phyloP scores from a whole-genome alignment of 306 rosid genomes.

The Begonia fuchsioides region DNA sequence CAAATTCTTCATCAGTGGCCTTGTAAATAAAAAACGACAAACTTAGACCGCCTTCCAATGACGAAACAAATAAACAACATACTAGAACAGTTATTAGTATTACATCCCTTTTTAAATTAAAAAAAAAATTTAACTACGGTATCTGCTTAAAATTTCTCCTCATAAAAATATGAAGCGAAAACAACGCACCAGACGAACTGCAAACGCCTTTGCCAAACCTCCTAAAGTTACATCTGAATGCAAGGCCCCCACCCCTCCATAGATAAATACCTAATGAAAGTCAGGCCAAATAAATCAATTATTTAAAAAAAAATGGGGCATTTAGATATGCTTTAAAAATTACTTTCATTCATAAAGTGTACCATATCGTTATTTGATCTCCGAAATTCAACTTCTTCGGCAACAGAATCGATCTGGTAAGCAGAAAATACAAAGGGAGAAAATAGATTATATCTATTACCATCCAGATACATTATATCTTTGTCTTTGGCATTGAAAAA shows the following conservation, averaged over 20 bases:
- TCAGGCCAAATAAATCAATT: neutral
- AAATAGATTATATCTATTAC: neutral
- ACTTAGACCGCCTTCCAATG: neutral
- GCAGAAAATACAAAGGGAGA: neutral
- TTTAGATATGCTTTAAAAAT: too few species aligned
- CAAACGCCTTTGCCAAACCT: conserved; percentile 89
- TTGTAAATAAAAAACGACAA: conserved; percentile 12
- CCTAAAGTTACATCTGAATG: conserved; percentile 81
- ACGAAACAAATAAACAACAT: neutral
- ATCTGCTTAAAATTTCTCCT: too few species aligned
- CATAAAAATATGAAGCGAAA: conserved; percentile 15
- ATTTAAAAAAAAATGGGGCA: too few species aligned
- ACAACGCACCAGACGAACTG: conserved; percentile 74
- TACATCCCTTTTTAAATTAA: too few species aligned
- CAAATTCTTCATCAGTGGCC: conserved; percentile 98
- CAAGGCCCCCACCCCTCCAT: conserved; percentile 92
- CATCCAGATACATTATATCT: too few species aligned
- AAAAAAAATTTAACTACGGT: too few species aligned
- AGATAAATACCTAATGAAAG: conserved; percentile 55
- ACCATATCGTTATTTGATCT: conserved; percentile 70
- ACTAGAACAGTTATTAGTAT: too few species aligned
- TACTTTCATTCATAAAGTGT: conserved; percentile 8
- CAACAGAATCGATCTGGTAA: conserved; percentile 80
- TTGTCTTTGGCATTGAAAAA: too few species aligned
- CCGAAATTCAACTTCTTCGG: conserved; percentile 70